Evolutionary conservation across 1,139 yeast genomes (phyloP).

Genomic region (Debaryomyces udenii): DNA sequence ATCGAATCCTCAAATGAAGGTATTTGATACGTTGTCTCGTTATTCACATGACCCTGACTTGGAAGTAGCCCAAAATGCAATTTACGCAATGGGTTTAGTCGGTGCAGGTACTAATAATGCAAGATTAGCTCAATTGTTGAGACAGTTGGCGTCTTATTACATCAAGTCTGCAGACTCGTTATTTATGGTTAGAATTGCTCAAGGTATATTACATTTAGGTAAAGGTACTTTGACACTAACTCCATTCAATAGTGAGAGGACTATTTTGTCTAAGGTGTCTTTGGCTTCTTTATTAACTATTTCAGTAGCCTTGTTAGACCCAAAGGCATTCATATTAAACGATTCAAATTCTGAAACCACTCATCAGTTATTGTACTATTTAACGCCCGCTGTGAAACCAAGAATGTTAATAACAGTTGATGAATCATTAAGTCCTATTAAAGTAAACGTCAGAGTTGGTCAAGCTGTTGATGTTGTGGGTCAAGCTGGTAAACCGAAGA

Average conservation of each 20-base stretch:
- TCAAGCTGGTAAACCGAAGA: constrained; percentile 98
- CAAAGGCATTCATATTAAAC: constrained; percentile 64
- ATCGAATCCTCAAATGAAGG: constrained; percentile 96
- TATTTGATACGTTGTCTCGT: constrained; percentile 92
- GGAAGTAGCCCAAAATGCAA: constrained; percentile 94
- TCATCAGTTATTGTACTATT: constrained; percentile 76
- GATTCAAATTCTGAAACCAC: constrained; percentile 61
- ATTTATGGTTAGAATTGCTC: constrained; percentile 93
- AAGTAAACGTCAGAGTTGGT: constrained; percentile 96
- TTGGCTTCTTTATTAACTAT: constrained; percentile 89
- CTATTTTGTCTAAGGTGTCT: constrained; percentile 83
- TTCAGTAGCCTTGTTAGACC: constrained; percentile 82
- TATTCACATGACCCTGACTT: constrained; percentile 95
- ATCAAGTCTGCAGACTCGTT: constrained; percentile 87
- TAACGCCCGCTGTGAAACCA: constrained; percentile 90
- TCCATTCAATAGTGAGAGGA: constrained; percentile 89
- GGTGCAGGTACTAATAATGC: constrained; percentile 99
- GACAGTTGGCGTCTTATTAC: constrained; percentile 94
- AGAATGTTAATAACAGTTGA: constrained; percentile 92
- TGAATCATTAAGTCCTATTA: constrained; percentile 81
- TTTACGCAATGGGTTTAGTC: constrained; percentile 95
- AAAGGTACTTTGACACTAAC: constrained; percentile 90
- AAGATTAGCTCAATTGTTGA: constrained; percentile 89
- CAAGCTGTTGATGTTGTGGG: constrained; percentile 99
- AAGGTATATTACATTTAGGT: constrained; percentile 93